A percentile compares a stretch with the other conserved stretches of the same genome.
Evolutionary conservation across 352 stramenopile genomes (phyloP).

Genomic region (Phytophthora foliorum): DNA sequence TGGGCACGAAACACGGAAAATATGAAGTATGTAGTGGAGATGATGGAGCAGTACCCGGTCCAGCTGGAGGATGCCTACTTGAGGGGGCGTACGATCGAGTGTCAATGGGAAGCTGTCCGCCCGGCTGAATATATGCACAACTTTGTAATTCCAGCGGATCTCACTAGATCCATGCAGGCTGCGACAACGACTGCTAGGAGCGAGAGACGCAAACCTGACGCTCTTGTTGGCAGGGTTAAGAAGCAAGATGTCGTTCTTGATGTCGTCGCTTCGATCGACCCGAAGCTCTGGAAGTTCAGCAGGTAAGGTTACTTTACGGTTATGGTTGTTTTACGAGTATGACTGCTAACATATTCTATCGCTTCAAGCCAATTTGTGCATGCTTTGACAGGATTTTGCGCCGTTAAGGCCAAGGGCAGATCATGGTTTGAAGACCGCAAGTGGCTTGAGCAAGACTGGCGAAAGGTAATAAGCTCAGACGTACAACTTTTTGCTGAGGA

Average conservation of each 20-base stretch:
- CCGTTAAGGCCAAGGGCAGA: background rate
- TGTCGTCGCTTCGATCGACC: background rate
- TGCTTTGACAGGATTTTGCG: background rate
- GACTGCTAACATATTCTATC: background rate
- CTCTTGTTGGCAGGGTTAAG: background rate
- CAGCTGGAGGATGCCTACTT: slow-evolving; percentile 11
- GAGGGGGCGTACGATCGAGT: background rate
- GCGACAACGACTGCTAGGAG: background rate
- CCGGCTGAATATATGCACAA: slow-evolving; percentile 5
- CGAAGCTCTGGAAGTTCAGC: slow-evolving; percentile 7
- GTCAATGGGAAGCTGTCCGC: slow-evolving; percentile 1
- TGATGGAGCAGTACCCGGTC: slow-evolving; percentile 12
- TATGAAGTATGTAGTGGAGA: background rate
- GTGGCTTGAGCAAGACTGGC: slow-evolving; percentile 10
- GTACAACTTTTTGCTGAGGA: slow-evolving; percentile 1
- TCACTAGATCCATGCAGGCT: slow-evolving; percentile 5
- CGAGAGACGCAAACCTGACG: background rate
- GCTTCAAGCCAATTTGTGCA: background rate
- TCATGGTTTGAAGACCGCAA: slow-evolving; percentile 1
- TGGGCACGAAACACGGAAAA: background rate
- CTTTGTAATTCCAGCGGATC: slow-evolving; percentile 10
- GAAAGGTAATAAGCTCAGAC: background rate
- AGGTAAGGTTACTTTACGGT: slow-evolving; percentile 15
- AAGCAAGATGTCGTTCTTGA: slow-evolving; percentile 4
- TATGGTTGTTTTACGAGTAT: background rate